Percentiles rank a stretch among this genome's conserved stretches.
Evolutionary conservation across 2,329 filamentous ascomycete genomes (phyloP).

Genomic region (Beauveria australis): DNA sequence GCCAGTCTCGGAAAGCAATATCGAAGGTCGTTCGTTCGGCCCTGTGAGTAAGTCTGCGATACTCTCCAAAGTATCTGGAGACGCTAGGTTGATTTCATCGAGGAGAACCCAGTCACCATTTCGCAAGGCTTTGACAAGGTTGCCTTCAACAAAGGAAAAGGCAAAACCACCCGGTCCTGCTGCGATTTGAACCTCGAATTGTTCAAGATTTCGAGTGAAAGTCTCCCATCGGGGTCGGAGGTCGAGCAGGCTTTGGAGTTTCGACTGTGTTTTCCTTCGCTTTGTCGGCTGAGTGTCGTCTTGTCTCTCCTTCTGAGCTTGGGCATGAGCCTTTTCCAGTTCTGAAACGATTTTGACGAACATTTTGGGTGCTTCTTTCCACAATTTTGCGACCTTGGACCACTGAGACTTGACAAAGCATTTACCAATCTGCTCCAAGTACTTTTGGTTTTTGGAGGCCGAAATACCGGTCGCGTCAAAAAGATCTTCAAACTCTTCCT

Average conservation of each 20-base stretch:
- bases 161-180: slow-evolving; percentile 70
- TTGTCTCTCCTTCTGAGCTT: slow-evolving; percentile 27
- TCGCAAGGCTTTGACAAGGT: slow-evolving; percentile 88
- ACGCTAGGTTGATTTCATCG: slow-evolving; percentile 95
- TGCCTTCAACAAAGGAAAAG: slow-evolving; percentile 93
- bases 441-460: slow-evolving; percentile 76
- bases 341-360: slow-evolving; percentile 62
- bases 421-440: slow-evolving; percentile 72
- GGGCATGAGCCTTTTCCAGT: slow-evolving; percentile 36
- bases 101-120: slow-evolving; percentile 96
- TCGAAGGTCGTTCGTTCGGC: slow-evolving; percentile 63
- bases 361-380: slow-evolving; percentile 84
- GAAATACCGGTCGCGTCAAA: slow-evolving; percentile 83
- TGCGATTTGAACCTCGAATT: slow-evolving; percentile 73
- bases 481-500: slow-evolving; percentile 87
- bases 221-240: slow-evolving; percentile 65
- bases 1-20: slow-evolving; percentile 86
- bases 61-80: slow-evolving; percentile 88
- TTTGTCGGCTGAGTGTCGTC: slow-evolving; percentile 57
- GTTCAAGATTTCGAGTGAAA: slow-evolving; percentile 65
- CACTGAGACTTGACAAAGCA: slow-evolving; percentile 76
- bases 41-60: slow-evolving; percentile 82
- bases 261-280: slow-evolving; percentile 56
- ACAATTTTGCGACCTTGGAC: slow-evolving; percentile 76
- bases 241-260: slow-evolving; percentile 53